These are phyloP conservation scores for Zygoascus biomembranicola DNA, from an alignment of 805 yeast genomes.

Conservation along the genomic window DNA sequence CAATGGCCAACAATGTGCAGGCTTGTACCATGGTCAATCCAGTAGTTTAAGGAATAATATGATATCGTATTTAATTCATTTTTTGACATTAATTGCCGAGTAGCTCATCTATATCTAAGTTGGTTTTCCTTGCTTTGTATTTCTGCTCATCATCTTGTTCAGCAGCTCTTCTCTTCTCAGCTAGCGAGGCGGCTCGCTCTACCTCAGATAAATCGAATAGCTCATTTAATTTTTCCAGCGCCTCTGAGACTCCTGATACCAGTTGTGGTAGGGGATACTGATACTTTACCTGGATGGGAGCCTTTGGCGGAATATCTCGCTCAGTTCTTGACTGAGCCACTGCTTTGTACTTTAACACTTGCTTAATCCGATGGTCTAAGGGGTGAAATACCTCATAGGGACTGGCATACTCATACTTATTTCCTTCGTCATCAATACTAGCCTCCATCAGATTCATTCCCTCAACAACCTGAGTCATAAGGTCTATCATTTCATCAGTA, in stretches of 20 bases:
- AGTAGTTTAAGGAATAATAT: too few relatives aligned
- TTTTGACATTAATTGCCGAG: slow-evolving; percentile 1
- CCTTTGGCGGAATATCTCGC: slow-evolving; percentile 22
- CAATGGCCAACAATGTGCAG: too few relatives aligned
- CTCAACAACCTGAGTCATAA: slow-evolving; percentile 40
- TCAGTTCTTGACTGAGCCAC: slow-evolving; percentile 24
- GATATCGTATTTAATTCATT: background rate
- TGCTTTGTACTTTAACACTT: slow-evolving; percentile 26
- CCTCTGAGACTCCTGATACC: slow-evolving; percentile 8
- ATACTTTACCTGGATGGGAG: slow-evolving; percentile 19
- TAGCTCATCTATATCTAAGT: slow-evolving; percentile 18
- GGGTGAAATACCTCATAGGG: slow-evolving; percentile 27
- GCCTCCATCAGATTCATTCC: slow-evolving; percentile 35
- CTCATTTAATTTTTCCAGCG: slow-evolving; percentile 8
- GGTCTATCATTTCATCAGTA: slow-evolving; percentile 30
- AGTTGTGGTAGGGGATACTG: slow-evolving; percentile 17
- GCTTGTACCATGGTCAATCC: too few relatives aligned
- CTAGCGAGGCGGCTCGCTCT: slow-evolving; percentile 6
- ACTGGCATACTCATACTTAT: slow-evolving; percentile 20
- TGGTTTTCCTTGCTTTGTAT: slow-evolving; percentile 8
- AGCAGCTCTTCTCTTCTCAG: slow-evolving; percentile 5
- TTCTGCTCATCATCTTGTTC: background rate
- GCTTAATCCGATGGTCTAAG: slow-evolving; percentile 16
- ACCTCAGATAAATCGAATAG: slow-evolving; percentile 15
- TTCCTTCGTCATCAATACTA: slow-evolving; percentile 11